A percentile compares a stretch with the other conserved stretches of the same genome.
phyloP scores from a whole-genome alignment of 495 filamentous ascomycete species.

The Elaphomyces granulatus region DNA sequence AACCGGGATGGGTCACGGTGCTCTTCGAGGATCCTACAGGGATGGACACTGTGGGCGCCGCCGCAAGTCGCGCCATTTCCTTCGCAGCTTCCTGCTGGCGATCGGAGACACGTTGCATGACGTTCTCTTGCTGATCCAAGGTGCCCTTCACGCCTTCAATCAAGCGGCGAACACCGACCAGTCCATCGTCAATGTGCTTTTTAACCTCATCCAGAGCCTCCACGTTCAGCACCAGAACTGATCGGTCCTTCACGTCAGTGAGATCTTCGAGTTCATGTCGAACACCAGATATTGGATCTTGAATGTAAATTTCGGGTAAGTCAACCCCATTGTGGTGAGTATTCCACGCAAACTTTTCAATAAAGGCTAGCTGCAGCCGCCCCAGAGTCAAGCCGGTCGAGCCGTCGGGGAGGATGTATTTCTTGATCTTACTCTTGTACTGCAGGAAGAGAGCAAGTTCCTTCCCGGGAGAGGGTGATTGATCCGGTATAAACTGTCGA shows the following conservation, averaged over 20 bases:
- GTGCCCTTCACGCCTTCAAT: slow-evolving; percentile 69
- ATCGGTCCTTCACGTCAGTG: slow-evolving; percentile 86
- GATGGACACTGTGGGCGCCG: slow-evolving; percentile 39
- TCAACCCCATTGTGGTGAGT: slow-evolving; percentile 88
- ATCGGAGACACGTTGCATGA: slow-evolving; percentile 79
- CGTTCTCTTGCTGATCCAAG: slow-evolving; percentile 62
- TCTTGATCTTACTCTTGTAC: slow-evolving; percentile 94
- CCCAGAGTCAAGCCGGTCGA: slow-evolving; percentile 70
- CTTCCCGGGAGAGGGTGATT: slow-evolving; percentile 65
- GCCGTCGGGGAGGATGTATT: slow-evolving; percentile 78
- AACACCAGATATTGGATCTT: slow-evolving; percentile 86
- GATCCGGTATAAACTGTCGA: slow-evolving; percentile 47
- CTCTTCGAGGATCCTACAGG: slow-evolving; percentile 14
- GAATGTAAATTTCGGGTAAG: slow-evolving; percentile 92
- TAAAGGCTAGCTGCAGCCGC: slow-evolving; percentile 88
- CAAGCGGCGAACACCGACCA: slow-evolving; percentile 63
- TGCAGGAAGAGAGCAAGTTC: slow-evolving; percentile 93
- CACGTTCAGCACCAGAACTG: slow-evolving; percentile 85
- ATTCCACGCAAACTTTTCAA: slow-evolving; percentile 98
- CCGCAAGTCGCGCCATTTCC: slow-evolving; percentile 71
- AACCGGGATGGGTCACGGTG: slow-evolving; percentile 7
- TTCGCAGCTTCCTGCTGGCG: slow-evolving; percentile 82
- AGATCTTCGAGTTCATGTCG: slow-evolving; percentile 93
- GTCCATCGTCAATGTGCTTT: slow-evolving; percentile 82
- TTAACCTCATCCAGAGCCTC: slow-evolving; percentile 96